Conservation (phyloP, 2,329 filamentous ascomycete species). For the Tolypocladium guangdongense region DNA sequence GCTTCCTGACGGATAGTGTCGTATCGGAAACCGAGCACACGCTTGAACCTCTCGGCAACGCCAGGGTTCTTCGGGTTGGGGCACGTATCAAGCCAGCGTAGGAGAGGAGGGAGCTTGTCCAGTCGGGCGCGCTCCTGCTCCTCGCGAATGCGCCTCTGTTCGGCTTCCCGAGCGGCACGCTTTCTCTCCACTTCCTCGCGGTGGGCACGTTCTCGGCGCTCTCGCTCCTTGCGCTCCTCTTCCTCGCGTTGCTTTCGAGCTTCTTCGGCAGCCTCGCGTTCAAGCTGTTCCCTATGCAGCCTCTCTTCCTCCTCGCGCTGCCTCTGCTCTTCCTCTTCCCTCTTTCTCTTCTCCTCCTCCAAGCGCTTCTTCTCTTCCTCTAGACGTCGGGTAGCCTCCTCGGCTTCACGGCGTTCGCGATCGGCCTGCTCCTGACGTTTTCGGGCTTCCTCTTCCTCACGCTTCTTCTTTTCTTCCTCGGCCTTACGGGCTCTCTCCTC, state of each 20-base stretch:
- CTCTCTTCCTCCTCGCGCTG: slow-evolving; percentile 27
- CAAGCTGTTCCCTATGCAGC: slow-evolving; percentile 30
- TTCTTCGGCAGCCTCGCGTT: slow-evolving; percentile 36
- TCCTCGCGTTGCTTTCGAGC: slow-evolving; percentile 40
- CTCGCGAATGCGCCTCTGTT: slow-evolving; percentile 37
- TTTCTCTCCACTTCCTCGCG: slow-evolving; percentile 37
- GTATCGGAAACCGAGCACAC: slow-evolving; percentile 50
- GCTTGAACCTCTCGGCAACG: slow-evolving; percentile 43
- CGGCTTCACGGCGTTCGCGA: slow-evolving; percentile 22
- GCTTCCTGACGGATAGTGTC: slow-evolving; percentile 48
- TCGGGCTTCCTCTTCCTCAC: slow-evolving; percentile 24
- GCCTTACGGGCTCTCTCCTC: slow-evolving; percentile 21
- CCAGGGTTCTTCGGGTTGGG: slow-evolving; percentile 38
- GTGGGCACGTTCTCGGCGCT: slow-evolving; percentile 32
- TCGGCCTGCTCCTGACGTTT: slow-evolving; percentile 23
- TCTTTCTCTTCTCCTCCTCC: slow-evolving; percentile 24
- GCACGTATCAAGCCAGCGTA: slow-evolving; percentile 48
- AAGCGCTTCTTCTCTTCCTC: slow-evolving; percentile 22
- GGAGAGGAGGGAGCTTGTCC: slow-evolving; percentile 45
- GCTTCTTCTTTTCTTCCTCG: slow-evolving; percentile 22
- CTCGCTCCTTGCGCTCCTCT: slow-evolving; percentile 38
- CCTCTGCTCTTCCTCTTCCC: slow-evolving; percentile 22
- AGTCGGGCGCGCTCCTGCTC: slow-evolving; percentile 45
- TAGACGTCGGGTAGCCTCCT: slow-evolving; percentile 10
- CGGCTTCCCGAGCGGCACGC: slow-evolving; percentile 38